A percentile compares a stretch with the other conserved stretches of the same genome.
Conservation (phyloP, 2,329 filamentous ascomycete genomes). For the Arthrobotrys sinensis region DNA sequence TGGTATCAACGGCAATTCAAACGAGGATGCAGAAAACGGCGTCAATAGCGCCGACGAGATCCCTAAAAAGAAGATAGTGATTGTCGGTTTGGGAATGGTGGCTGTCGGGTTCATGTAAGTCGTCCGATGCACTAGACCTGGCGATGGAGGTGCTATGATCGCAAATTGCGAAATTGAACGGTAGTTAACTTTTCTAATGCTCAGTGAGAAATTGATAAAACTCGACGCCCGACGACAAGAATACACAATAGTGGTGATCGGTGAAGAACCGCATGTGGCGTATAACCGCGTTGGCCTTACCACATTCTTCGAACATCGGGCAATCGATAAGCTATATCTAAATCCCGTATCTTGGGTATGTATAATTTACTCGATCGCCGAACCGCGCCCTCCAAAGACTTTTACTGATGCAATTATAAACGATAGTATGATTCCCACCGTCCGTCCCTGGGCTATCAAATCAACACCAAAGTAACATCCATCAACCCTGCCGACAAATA, state of each 20-base stretch:
- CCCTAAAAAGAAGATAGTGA: constrained; percentile 40
- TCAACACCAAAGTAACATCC: constrained; percentile 81
- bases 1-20: not conserved
- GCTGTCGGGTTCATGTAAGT: constrained; percentile 88
- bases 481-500: constrained; percentile 77
- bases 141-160: not conserved
- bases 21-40: not conserved
- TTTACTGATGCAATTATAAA: constrained; percentile 23
- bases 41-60: not conserved
- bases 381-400: not conserved
- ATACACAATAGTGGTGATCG: constrained; percentile 87
- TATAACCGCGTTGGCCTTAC: constrained; percentile 93
- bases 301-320: constrained; percentile 87
- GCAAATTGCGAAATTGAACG: not conserved
- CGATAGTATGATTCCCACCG: constrained; percentile 59
- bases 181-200: constrained; percentile 32
- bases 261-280: constrained; percentile 87
- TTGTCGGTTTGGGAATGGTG: constrained; percentile 75
- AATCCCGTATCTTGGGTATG: constrained; percentile 85
- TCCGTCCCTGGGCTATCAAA: constrained; percentile 77
- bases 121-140: not conserved
- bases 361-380: not conserved
- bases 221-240: constrained; percentile 81
- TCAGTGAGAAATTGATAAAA: constrained; percentile 88
- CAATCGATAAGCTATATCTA: constrained; percentile 88